Evolutionary conservation across 2,329 filamentous ascomycete genomes (phyloP).

Genomic region (Colletotrichum orchidophilum): DNA sequence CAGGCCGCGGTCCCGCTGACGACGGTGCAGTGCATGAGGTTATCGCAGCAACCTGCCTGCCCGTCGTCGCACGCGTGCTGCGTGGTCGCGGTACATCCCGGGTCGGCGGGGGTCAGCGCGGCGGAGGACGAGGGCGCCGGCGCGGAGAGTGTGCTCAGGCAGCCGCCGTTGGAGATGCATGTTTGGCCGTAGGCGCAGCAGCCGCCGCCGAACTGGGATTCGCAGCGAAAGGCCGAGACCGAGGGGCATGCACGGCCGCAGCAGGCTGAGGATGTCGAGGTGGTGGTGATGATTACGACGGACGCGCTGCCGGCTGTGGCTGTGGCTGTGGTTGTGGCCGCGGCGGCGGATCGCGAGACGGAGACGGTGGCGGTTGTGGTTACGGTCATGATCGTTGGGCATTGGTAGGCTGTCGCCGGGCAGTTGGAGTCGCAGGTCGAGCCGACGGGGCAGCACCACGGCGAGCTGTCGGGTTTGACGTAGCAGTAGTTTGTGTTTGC

Average conservation of each 20-base stretch:
- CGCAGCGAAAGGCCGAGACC: constrained; percentile 56
- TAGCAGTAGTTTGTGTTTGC: constrained; percentile 56
- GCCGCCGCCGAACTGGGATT: constrained; percentile 52
- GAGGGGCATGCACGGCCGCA: constrained; percentile 51
- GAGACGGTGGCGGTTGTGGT: constrained; percentile 40
- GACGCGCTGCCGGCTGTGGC: no score
- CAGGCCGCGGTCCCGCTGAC: constrained; percentile 50
- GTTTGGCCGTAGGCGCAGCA: constrained; percentile 59
- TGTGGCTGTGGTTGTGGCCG: background rate
- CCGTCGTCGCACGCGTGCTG: constrained; percentile 56
- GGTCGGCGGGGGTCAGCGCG: constrained; percentile 46
- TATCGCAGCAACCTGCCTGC: constrained; percentile 58
- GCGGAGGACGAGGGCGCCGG: constrained; percentile 36
- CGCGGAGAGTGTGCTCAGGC: constrained; percentile 43
- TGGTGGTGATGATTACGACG: constrained; percentile 38
- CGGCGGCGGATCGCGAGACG: no score
- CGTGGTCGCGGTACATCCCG: constrained; percentile 53
- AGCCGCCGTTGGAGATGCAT: constrained; percentile 50
- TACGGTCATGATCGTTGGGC: constrained; percentile 41
- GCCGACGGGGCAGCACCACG: constrained; percentile 54
- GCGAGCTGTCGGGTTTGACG: constrained; percentile 43
- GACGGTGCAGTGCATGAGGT: constrained; percentile 53
- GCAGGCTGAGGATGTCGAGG: constrained; percentile 43
- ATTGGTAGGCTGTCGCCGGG: constrained; percentile 45
- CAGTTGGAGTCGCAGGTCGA: constrained; percentile 54